These are phyloP conservation scores for Suillus hirtellus DNA, from an alignment of 768 basidiomycete species.

Conservation along the genomic window DNA sequence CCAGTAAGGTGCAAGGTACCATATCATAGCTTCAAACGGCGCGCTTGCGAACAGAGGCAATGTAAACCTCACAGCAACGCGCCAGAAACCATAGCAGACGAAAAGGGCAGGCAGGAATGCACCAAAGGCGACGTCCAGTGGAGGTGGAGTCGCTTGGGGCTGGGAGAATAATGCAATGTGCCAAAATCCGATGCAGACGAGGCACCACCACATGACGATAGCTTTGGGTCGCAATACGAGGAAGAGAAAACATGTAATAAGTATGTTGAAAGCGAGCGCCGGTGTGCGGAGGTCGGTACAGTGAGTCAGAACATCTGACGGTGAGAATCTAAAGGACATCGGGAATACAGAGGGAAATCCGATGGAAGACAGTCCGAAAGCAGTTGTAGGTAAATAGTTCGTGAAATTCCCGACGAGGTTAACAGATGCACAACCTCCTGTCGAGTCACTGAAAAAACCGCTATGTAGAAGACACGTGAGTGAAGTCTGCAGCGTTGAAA, in stretches of 20 bases:
- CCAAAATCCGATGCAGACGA: conserved; percentile 87
- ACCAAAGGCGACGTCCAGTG: conserved; percentile 69
- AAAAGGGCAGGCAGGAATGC: conserved; percentile 80
- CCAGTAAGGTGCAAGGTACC: conserved; percentile 81
- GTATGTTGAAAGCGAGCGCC: conserved; percentile 73
- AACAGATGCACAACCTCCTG: conserved; percentile 77
- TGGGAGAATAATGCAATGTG: conserved; percentile 81
- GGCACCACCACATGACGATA: conserved; percentile 69
- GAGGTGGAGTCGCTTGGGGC: conserved; percentile 64
- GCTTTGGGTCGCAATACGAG: conserved; percentile 70
- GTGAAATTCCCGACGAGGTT: conserved; percentile 74
- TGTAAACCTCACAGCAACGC: conserved; percentile 70
- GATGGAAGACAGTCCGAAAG: conserved; percentile 66
- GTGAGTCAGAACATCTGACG: conserved; percentile 49
- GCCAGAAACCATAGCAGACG: conserved; percentile 79
- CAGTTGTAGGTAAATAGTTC: conserved; percentile 56
- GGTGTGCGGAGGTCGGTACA: conserved; percentile 71
- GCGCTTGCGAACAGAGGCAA: conserved; percentile 66
- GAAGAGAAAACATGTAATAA: conserved; percentile 67
- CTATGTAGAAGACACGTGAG: conserved; percentile 35
- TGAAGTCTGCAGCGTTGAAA: conserved; percentile 13
- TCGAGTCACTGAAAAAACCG: conserved; percentile 60
- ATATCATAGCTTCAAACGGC: conserved; percentile 71
- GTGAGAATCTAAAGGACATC: conserved; percentile 59
- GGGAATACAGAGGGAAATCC: conserved; percentile 79